Evolutionary conservation across 306 rosid species (phyloP).

Genomic region (Begonia loranthoides): DNA sequence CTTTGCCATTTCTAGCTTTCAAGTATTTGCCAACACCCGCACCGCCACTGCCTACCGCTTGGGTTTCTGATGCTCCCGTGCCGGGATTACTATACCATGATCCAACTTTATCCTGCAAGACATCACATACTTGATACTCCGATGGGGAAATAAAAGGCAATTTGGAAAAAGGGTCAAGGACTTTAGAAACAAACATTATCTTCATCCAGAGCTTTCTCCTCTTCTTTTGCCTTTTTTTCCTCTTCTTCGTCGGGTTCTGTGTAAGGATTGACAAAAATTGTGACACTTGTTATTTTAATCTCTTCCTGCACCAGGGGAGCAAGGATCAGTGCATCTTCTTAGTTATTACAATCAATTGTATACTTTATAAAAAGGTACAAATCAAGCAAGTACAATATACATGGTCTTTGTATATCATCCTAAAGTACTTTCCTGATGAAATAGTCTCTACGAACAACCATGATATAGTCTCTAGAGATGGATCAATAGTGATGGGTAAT

Average conservation of each 20-base stretch:
- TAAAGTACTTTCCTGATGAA: too few relatives aligned
- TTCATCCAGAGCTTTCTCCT: slow-evolving; percentile 55
- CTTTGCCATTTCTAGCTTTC: slow-evolving; percentile 46
- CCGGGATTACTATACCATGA: slow-evolving; percentile 90
- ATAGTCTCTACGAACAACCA: too few relatives aligned
- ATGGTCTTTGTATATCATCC: too few relatives aligned
- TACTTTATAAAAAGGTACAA: too few relatives aligned
- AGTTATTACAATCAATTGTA: too few relatives aligned
- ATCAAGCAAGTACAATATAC: too few relatives aligned
- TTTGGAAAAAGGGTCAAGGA: slow-evolving; percentile 5
- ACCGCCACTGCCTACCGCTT: slow-evolving; percentile 32
- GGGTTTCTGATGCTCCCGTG: slow-evolving; percentile 45
- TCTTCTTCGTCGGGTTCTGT: slow-evolving; percentile 87
- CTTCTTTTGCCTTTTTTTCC: slow-evolving; percentile 39
- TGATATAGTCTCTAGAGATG: too few relatives aligned
- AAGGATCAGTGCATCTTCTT: too few relatives aligned
- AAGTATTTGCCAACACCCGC: slow-evolving; percentile 80
- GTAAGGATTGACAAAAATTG: slow-evolving; percentile 78
- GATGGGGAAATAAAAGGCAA: slow-evolving; percentile 4
- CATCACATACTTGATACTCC: neutral
- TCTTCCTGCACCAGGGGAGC: slow-evolving; percentile 51
- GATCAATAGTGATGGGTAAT: too few relatives aligned
- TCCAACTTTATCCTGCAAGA: slow-evolving; percentile 68
- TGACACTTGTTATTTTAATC: slow-evolving; percentile 67
- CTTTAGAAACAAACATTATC: slow-evolving; percentile 50